phyloP scores from a whole-genome alignment of 352 stramenopile genomes.

The Aphanomyces stellatus region DNA sequence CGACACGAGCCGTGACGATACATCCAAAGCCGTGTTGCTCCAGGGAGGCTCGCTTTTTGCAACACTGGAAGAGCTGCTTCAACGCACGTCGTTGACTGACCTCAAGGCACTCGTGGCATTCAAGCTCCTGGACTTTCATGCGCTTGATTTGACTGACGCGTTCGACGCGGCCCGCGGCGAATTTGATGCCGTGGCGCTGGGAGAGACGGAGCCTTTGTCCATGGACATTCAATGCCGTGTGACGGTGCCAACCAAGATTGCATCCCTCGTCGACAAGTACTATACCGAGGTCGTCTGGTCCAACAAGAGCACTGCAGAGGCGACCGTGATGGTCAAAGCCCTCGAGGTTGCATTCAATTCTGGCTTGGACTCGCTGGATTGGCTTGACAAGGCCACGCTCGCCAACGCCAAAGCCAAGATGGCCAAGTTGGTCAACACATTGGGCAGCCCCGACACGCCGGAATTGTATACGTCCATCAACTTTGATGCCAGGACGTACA shows the following conservation, averaged over 20 bases:
- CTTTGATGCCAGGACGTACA: no score
- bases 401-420: constrained; percentile 83
- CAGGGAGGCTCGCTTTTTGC: background rate
- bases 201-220: constrained; percentile 77
- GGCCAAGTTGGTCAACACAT: constrained; percentile 63
- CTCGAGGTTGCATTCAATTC: constrained; percentile 76
- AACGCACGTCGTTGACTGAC: constrained; percentile 26
- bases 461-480: no score
- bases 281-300: no score
- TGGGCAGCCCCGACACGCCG: constrained; percentile 35
- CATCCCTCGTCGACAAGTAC: constrained; percentile 62
- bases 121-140: constrained; percentile 21
- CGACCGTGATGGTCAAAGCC: constrained; percentile 78
- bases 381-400: constrained; percentile 82
- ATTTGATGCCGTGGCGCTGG: constrained; percentile 75
- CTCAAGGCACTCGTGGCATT: constrained; percentile 55
- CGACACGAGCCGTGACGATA: background rate
- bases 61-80: constrained; percentile 24
- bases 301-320: constrained; percentile 4
- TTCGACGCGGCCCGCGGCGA: constrained; percentile 83
- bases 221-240: constrained; percentile 82
- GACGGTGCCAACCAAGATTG: constrained; percentile 52
- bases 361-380: constrained; percentile 74
- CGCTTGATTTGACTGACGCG: constrained; percentile 38
- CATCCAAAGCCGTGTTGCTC: background rate